These are phyloP conservation scores for Hydnomerulius pinastri DNA, from an alignment of 768 basidiomycete species.

Conservation along the genomic window DNA sequence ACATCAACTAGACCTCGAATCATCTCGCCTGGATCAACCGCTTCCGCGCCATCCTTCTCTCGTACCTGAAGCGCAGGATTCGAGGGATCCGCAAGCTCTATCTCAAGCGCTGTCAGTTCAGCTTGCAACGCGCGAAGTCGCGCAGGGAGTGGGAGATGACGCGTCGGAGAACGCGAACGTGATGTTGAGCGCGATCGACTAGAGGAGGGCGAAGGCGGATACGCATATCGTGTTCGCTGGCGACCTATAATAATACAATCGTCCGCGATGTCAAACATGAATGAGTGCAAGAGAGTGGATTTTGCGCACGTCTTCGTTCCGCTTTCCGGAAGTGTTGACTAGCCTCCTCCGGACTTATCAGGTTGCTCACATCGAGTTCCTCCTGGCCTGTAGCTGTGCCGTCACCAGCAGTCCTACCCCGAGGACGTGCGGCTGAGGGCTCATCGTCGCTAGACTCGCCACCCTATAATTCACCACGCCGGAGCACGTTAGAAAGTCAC, in stretches of 20 bases:
- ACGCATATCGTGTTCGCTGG: slow-evolving; percentile 60
- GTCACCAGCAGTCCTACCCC: slow-evolving; percentile 27
- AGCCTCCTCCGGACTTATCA: slow-evolving; percentile 69
- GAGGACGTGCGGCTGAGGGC: slow-evolving; percentile 39
- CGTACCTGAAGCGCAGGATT: slow-evolving; percentile 66
- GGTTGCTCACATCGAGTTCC: slow-evolving; percentile 67
- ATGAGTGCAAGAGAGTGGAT: neutral
- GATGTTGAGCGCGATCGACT: slow-evolving; percentile 43
- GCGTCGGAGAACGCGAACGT: slow-evolving; percentile 29
- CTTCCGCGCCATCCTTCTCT: slow-evolving; percentile 45
- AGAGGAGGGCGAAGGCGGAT: slow-evolving; percentile 66
- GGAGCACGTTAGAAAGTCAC: neutral
- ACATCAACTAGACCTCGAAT: slow-evolving; percentile 80
- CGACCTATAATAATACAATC: slow-evolving; percentile 38
- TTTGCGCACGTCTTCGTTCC: slow-evolving; percentile 56
- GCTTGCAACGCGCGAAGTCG: slow-evolving; percentile 68
- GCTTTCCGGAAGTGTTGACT: slow-evolving; percentile 70
- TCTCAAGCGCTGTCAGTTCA: slow-evolving; percentile 80
- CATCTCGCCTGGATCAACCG: slow-evolving; percentile 72
- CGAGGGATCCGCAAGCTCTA: slow-evolving; percentile 78
- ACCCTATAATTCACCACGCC: slow-evolving; percentile 40
- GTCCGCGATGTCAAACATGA: neutral
- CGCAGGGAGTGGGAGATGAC: slow-evolving; percentile 49
- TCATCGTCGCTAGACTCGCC: slow-evolving; percentile 74
- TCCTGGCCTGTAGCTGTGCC: slow-evolving; percentile 48